Conservation (phyloP, 164 flowering plant species). For the Platanus orientalis region DNA sequence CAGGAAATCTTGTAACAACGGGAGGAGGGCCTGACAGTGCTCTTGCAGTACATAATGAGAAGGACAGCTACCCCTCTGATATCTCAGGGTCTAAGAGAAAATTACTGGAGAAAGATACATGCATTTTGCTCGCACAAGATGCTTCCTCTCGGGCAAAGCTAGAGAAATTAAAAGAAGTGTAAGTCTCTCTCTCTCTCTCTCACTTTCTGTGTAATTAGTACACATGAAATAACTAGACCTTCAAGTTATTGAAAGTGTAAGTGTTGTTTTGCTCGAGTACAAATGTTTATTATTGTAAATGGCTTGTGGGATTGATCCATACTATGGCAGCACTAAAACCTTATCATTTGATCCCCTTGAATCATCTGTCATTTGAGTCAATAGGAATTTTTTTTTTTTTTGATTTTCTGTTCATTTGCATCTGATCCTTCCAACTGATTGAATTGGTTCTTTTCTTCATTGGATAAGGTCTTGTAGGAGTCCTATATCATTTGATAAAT, state of each 20-base stretch:
- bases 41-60: constrained; percentile 19
- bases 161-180: constrained; percentile 55
- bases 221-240: no score
- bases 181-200: constrained; percentile 22
- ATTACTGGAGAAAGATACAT: constrained; percentile 25
- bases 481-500: background rate
- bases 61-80: constrained; percentile 17
- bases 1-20: constrained; percentile 5
- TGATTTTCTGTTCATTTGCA: background rate
- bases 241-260: no score
- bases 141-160: constrained; percentile 34
- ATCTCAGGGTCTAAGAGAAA: constrained; percentile 48
- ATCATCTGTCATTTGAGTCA: no score
- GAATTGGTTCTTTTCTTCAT: background rate
- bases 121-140: constrained; percentile 41
- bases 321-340: no score
- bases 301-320: background rate
- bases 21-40: constrained; percentile 17
- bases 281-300: background rate
- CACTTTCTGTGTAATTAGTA: background rate
- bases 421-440: background rate
- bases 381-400: no score
- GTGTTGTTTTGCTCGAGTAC: background rate
- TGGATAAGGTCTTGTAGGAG: background rate
- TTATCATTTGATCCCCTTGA: no score